A percentile compares a stretch with the other conserved stretches of the same genome.
Evolutionary conservation across 371 early-diverging fungal genomes (phyloP).

Genomic region (Ordospora colligata): DNA sequence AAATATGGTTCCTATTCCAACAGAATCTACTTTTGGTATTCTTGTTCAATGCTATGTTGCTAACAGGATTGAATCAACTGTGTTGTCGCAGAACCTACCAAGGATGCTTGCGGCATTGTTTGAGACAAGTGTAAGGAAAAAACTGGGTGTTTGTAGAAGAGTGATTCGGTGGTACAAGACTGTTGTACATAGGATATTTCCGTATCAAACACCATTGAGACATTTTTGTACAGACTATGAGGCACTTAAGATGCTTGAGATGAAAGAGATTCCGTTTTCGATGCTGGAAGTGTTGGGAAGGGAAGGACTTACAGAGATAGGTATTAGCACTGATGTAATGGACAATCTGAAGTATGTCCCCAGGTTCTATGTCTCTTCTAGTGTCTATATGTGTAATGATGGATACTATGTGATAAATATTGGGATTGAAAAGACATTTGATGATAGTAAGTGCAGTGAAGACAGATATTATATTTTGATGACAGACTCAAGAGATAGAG

Average conservation of each 20-base stretch:
- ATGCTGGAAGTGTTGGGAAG: neutral
- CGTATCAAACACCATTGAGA: neutral
- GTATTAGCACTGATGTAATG: neutral
- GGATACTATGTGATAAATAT: neutral
- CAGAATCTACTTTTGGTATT: neutral
- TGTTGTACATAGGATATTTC: neutral
- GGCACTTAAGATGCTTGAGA: neutral
- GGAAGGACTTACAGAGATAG: neutral
- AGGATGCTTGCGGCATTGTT: neutral
- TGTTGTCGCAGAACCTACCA: neutral
- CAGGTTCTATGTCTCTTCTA: neutral
- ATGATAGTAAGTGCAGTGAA: neutral
- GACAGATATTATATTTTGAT: slow-evolving; percentile 4
- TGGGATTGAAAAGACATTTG: neutral
- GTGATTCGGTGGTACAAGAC: neutral
- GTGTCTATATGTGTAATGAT: neutral
- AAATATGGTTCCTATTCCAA: neutral
- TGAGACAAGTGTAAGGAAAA: neutral
- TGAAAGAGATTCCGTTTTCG: slow-evolving; percentile 3
- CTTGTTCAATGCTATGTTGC: neutral
- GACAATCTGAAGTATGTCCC: neutral
- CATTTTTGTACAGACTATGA: neutral
- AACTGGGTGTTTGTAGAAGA: neutral
- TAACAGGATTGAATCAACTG: neutral
- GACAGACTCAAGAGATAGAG: neutral